Evolutionary conservation across 768 basidiomycete species (phyloP), one percentile per base, ranked within the genome.

Genomic region (Boletus rex-veris): DNA sequence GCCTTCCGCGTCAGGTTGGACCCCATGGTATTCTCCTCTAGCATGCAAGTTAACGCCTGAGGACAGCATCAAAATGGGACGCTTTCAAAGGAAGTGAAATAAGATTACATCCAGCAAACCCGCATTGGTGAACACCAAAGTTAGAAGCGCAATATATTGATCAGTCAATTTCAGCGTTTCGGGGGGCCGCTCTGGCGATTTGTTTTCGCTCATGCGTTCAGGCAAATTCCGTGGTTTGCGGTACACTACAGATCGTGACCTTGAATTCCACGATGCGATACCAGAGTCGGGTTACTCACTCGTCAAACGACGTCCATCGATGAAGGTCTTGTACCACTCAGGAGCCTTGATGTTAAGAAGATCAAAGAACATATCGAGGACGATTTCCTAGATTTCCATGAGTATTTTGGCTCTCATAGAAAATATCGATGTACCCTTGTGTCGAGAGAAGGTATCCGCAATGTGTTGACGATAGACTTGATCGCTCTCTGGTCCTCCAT

Each of bases 361-460:
- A 56, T 92, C 90, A 63, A 98, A 98, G 63, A 98, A 89, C 82
- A 97, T 88, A 61, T 98, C 92, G 48, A 98, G 75, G 35, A 98
- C 77, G 30, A 93, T 83, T 75, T 98, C 96, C 95, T 97, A 61
- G 16, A 64, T 42, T 19, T 45, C n/a, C 15, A 21, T 70, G 39
- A 70, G 58, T 39, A 39, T 15, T 48, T 21, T 8, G 35, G 28
- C 18, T 42, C 16, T 39, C 10, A 18, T n/a, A 28, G 44, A 48
- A 26, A 42, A 37, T 35, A 40, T 24, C 5, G 3, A 54, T 18
- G 58, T 67, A 94, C 95, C 67, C 94, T 77, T 45, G 90, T 86
- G 44, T 92, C 87, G 26, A 92, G 77, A 3, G 90, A 92, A 1
- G 96, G 94, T 71, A 97, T 90, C 57, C 85, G 83, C 42, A 99